Conservation (phyloP, 257 asterid genomes). For the Plantago ovata region DNA sequence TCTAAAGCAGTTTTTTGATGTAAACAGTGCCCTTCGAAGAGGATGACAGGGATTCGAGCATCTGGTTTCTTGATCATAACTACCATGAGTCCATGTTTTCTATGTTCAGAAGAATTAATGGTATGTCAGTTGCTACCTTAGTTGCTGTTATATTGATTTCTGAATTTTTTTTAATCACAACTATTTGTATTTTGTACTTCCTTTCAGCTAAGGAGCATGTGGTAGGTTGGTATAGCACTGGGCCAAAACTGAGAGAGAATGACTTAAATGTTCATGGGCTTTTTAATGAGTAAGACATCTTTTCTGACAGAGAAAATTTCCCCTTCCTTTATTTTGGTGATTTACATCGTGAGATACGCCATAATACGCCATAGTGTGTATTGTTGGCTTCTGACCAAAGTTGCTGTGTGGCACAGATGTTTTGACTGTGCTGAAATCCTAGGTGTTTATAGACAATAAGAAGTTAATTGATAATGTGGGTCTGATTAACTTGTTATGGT, state of each 20-base stretch:
- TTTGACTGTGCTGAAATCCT: not conserved
- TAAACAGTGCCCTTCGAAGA: constrained; percentile 93
- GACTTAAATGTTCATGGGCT: constrained; percentile 73
- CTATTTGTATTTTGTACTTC: not conserved
- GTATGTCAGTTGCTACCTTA: constrained; percentile 31
- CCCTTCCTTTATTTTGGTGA: not conserved
- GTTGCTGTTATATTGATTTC: not conserved
- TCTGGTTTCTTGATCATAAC: constrained; percentile 97
- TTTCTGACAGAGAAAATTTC: not conserved
- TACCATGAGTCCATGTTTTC: constrained; percentile 95
- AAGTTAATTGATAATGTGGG: not conserved
- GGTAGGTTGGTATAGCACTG: constrained; percentile 98
- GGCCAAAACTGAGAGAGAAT: constrained; percentile 89
- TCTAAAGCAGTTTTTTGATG: constrained; percentile 22
- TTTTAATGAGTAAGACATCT: constrained; percentile 65
- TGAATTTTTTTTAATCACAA: not conserved
- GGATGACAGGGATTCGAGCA: constrained; percentile 90
- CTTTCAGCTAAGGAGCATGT: constrained; percentile 94
- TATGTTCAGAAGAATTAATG: constrained; percentile 92
- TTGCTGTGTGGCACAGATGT: too few species aligned
- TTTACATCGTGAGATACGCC: not conserved
- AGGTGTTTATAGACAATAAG: not conserved
- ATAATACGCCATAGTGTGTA: too few species aligned
- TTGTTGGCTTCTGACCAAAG: too few species aligned
- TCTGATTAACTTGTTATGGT: not conserved